Conservation (phyloP, 129 eudicot genomes). For the Chrysanthemum lavandulifolium region DNA sequence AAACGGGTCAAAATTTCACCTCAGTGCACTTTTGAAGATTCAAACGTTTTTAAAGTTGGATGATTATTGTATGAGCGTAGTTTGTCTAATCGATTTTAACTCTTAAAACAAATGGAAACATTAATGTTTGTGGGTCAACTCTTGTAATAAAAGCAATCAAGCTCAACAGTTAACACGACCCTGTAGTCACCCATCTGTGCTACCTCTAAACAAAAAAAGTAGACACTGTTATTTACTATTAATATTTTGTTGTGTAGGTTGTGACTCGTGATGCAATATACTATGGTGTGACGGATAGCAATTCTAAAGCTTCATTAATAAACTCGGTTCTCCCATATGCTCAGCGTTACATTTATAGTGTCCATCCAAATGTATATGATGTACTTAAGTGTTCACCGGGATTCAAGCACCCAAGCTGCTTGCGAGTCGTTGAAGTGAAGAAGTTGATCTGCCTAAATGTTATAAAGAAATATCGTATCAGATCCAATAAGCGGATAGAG, state of each 20-base stretch:
- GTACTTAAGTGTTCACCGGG: slow-evolving; percentile 53
- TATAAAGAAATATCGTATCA: slow-evolving; percentile 40
- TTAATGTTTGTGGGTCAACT: too few relatives aligned
- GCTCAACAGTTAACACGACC: not conserved
- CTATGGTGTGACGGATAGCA: slow-evolving; percentile 57
- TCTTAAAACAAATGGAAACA: too few relatives aligned
- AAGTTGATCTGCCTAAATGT: slow-evolving; percentile 64
- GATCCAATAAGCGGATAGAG: slow-evolving; percentile 57
- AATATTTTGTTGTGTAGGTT: slow-evolving; percentile 43
- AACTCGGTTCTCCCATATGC: slow-evolving; percentile 81
- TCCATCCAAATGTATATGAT: slow-evolving; percentile 51
- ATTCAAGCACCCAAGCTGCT: slow-evolving; percentile 34
- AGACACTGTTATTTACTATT: not conserved
- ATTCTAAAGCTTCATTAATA: slow-evolving; percentile 48
- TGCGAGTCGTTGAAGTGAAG: slow-evolving; percentile 69
- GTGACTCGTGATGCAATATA: slow-evolving; percentile 69
- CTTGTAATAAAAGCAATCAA: too few relatives aligned
- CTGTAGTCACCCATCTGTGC: not conserved
- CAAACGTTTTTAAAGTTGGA: too few relatives aligned
- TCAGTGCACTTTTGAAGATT: too few relatives aligned
- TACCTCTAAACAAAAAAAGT: not conserved
- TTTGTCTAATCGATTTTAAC: too few relatives aligned
- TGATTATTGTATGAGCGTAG: too few relatives aligned
- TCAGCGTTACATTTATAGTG: slow-evolving; percentile 68
- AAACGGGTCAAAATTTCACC: too few relatives aligned